Base-by-base conservation (phyloP, 129 eudicot genomes). In the Escallonia herrerae region DNA sequence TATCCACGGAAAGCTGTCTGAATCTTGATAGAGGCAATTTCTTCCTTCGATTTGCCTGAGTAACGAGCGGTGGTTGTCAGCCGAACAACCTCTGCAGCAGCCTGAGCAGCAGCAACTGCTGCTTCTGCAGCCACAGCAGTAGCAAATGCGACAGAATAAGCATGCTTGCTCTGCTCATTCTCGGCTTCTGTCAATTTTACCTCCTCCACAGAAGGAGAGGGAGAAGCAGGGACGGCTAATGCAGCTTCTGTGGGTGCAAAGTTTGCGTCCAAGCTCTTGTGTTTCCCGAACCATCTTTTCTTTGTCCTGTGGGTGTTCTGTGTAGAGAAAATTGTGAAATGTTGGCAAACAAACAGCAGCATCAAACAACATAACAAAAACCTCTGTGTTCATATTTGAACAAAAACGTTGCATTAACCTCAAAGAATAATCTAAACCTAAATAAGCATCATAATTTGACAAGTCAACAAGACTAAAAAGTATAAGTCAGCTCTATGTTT, bases 71-170 rank as follows among this genome's bases (percentile, higher is more conserved):
- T 58, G 47, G 81, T 60, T 22, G 88, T 82, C 47, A 85, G 68
- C 47, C 93, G 93, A 40, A 85, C 93, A 14, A 85, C 85, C 82
- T 76, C 83, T 4, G 91, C 91, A 10, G 91, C 91, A 4, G 85
- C 87, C 60, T 85, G 87, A 47, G 87, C 87, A 1, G 91, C 83
- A 0, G 93, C 87, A 42, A 85, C 93, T 5, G 91, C 91, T 5
- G 93, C 93, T 71, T 86, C 88, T 66, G 93, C 93, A 1, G 88
- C 93, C 69, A 81, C 88, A 4, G 88, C 88, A 0, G 93, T 86
- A 9, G 93, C 88, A 42, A 79, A 66, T 8, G 93, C 93, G 63
- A 86, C 93, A 3, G 88, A 82, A 67, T 86, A 86, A 15, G 93
- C 93, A 62, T 86, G 93, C 56, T 86, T 77, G 70, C 74, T 85